phyloP scores from a whole-genome alignment of 2,329 filamentous ascomycete genomes.

The Kalmusia sp. region DNA sequence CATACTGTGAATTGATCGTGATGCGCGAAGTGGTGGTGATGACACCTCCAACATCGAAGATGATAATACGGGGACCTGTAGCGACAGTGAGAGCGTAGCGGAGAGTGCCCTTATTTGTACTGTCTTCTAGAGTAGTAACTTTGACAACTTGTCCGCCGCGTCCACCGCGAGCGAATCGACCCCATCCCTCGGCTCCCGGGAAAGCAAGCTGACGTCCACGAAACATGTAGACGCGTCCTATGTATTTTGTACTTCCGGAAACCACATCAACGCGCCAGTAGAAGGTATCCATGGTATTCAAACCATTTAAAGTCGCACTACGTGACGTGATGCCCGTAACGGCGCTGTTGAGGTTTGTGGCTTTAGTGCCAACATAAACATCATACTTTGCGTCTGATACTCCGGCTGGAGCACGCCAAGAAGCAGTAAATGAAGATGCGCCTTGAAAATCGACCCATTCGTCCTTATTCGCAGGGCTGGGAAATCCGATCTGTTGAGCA shows the following conservation, averaged over 20 bases:
- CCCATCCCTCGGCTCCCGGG: conserved; percentile 48
- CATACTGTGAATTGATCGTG: conserved; percentile 20
- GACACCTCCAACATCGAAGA: conserved; percentile 26
- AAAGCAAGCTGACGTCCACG: conserved; percentile 45
- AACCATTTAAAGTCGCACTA: conserved; percentile 10
- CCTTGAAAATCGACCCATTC: conserved; percentile 29
- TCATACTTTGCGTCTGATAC: conserved; percentile 25
- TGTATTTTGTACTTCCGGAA: conserved; percentile 18
- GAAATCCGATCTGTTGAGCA: conserved; percentile 33
- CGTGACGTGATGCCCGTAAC: conserved; percentile 10
- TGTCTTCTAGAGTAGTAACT: conserved; percentile 47
- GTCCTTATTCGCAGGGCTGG: conserved; percentile 35
- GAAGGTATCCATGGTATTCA: conserved; percentile 28
- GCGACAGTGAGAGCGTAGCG: conserved; percentile 43
- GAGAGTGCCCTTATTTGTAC: conserved; percentile 39
- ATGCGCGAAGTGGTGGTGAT: conserved; percentile 26
- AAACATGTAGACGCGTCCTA: conserved; percentile 39
- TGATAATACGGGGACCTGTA: conserved; percentile 22
- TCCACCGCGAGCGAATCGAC: conserved; percentile 45
- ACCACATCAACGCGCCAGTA: conserved; percentile 44
- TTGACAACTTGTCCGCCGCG: conserved; percentile 47
- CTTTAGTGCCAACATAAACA: conserved; percentile 30
- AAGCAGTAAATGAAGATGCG: conserved; percentile 15
- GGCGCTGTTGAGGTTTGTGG: conserved; percentile 12
- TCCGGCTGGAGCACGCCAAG: conserved; percentile 31